Percentiles rank a stretch among this genome's conserved stretches.
These are phyloP conservation scores for Dothideomycetes sp. DNA, from an alignment of 2,329 filamentous ascomycete species.

Conservation along the genomic window DNA sequence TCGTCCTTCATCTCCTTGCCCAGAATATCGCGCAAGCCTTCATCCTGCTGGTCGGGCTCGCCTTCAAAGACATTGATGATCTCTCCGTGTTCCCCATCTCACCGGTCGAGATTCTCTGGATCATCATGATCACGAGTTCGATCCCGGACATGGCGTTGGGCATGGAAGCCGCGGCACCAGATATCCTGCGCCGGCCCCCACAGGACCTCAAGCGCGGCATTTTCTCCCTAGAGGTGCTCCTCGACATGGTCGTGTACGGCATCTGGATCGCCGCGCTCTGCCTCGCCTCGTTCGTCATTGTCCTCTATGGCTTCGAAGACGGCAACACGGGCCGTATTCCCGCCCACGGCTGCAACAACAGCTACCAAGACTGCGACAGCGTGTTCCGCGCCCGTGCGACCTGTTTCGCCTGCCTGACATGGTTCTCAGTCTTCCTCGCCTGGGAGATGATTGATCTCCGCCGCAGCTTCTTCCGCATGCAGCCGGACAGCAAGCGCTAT, in stretches of 20 bases:
- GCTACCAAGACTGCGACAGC: conserved; percentile 45
- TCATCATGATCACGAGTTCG: conserved; percentile 85
- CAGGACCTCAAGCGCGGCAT: conserved; percentile 58
- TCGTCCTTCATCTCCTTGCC: conserved; percentile 66
- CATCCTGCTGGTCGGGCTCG: conserved; percentile 66
- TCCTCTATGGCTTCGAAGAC: conserved; percentile 51
- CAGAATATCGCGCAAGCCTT: conserved; percentile 78
- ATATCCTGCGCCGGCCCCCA: conserved; percentile 72
- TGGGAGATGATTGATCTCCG: conserved; percentile 70
- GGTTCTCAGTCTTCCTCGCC: conserved; percentile 65
- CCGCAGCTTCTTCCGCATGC: conserved; percentile 64
- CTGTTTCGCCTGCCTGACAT: conserved; percentile 63
- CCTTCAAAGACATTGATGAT: conserved; percentile 58
- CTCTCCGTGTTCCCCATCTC: conserved; percentile 75
- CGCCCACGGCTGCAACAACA: conserved; percentile 49
- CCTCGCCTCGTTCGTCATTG: conserved; percentile 50
- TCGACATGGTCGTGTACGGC: conserved; percentile 73
- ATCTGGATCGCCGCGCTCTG: conserved; percentile 62
- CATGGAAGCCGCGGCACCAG: conserved; percentile 61
- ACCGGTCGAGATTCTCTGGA: conserved; percentile 81
- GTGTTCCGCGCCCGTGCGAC: conserved; percentile 64
- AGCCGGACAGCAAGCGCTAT: conserved; percentile 48
- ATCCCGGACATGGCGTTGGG: conserved; percentile 83
- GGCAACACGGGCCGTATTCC: conserved; percentile 38
- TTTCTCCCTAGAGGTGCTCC: conserved; percentile 65